Conservation (phyloP, 768 basidiomycete species). For the Suillus cothurnatus region DNA sequence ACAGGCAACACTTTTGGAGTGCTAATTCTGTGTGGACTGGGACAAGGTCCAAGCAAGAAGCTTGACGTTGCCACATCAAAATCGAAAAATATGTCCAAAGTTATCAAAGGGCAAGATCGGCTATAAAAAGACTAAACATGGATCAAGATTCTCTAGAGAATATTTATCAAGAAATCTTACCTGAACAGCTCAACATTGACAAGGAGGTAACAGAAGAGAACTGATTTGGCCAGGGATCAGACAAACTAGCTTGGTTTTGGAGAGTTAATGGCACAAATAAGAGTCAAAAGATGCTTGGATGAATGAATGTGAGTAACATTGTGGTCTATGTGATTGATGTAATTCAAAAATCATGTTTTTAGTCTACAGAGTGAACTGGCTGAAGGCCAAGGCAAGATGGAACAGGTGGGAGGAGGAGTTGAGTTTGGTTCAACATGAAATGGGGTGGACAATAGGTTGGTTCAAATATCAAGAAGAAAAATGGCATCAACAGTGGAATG, state of each 20-base stretch:
- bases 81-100: neutral
- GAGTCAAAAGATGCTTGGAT: conserved; percentile 5
- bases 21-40: no score
- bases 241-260: conserved; percentile 12
- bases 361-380: conserved; percentile 12
- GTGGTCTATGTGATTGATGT: neutral
- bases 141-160: neutral
- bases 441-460: conserved; percentile 20
- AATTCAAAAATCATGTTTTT: neutral
- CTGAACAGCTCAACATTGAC: conserved; percentile 5
- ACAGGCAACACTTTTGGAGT: no score
- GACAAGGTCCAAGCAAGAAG: no score
- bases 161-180: conserved; percentile 7
- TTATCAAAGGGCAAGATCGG: conserved; percentile 6
- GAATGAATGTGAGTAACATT: conserved; percentile 5
- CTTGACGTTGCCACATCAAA: no score
- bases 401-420: conserved; percentile 23
- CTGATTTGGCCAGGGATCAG: conserved; percentile 10
- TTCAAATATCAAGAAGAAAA: conserved; percentile 8
- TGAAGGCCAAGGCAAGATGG: conserved; percentile 19
- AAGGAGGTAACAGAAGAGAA: conserved; percentile 17
- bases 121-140: neutral
- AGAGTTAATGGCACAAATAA: neutral
- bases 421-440: conserved; percentile 18
- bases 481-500: neutral